A percentile compares a stretch with the other conserved stretches of the same genome.
These are phyloP conservation scores for Pichia sp. DNA, from an alignment of 1,139 yeast genomes.

Conservation along the genomic window DNA sequence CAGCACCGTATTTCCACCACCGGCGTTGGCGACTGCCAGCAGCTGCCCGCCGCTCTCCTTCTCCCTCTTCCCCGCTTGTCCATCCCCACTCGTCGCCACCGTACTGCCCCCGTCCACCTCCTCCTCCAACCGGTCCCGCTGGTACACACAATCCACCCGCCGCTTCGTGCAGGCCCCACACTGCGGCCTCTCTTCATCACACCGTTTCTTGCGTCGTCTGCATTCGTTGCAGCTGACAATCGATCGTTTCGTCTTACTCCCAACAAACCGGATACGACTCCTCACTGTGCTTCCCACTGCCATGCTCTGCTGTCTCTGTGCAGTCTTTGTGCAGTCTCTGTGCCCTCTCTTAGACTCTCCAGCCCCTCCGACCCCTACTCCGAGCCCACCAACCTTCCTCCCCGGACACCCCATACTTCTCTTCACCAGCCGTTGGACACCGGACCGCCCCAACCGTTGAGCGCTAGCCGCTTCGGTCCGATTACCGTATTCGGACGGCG, in stretches of 20 bases:
- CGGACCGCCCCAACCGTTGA: too few species aligned
- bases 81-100: background rate
- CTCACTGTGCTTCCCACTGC: background rate
- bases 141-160: conserved; percentile 20
- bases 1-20: background rate
- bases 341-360: too few species aligned
- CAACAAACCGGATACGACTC: conserved; percentile 17
- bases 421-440: too few species aligned
- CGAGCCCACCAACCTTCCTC: too few species aligned
- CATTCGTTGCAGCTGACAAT: conserved; percentile 27
- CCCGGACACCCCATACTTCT: too few species aligned
- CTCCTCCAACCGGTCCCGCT: background rate
- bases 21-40: background rate
- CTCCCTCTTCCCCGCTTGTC: background rate
- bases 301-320: background rate
- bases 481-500: too few species aligned
- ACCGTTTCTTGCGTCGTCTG: conserved; percentile 50
- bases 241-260: conserved; percentile 14
- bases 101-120: background rate
- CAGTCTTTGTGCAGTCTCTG: too few species aligned
- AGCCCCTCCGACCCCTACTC: too few species aligned
- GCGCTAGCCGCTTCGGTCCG: too few species aligned
- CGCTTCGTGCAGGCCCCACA: conserved; percentile 54
- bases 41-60: too few species aligned
- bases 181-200: conserved; percentile 62